These are phyloP conservation scores for Perkinsus chesapeaki DNA, from an alignment of 169 alveolate genomes.

Conservation along the genomic window DNA sequence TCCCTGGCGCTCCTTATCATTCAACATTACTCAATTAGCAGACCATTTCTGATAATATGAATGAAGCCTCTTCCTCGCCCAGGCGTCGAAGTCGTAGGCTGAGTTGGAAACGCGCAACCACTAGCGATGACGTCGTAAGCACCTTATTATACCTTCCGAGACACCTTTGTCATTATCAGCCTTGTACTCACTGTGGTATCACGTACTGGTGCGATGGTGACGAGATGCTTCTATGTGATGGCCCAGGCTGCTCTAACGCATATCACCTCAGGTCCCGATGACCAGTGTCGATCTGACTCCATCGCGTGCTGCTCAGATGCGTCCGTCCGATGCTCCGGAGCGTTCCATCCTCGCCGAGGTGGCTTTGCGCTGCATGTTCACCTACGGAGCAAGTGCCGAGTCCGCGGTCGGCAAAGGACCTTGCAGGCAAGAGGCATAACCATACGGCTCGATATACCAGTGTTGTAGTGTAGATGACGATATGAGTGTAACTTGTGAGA, in stretches of 20 bases:
- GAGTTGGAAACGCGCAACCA: background rate
- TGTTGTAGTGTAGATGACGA: background rate
- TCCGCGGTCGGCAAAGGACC: background rate
- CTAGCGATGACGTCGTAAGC: background rate
- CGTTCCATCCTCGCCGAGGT: background rate
- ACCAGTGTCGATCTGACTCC: background rate
- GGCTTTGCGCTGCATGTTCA: background rate
- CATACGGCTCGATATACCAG: too few species aligned
- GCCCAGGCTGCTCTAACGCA: background rate
- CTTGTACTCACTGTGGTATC: background rate
- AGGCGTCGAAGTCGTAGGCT: background rate
- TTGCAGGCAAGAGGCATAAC: too few species aligned
- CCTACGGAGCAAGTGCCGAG: background rate
- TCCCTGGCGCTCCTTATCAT: too few species aligned
- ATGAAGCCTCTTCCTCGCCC: too few species aligned
- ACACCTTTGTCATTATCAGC: background rate
- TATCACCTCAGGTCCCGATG: background rate
- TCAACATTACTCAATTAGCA: too few species aligned
- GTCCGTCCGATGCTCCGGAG: background rate
- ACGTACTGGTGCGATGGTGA: background rate
- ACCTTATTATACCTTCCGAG: background rate
- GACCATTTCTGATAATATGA: too few species aligned
- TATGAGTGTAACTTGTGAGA: background rate
- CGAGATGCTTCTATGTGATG: background rate
- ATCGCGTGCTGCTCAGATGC: background rate